A percentile compares a stretch with the other conserved stretches of the same genome.
Conservation (phyloP, 176 grass and related monocot species). For the Hsuehochloa calcarea region DNA sequence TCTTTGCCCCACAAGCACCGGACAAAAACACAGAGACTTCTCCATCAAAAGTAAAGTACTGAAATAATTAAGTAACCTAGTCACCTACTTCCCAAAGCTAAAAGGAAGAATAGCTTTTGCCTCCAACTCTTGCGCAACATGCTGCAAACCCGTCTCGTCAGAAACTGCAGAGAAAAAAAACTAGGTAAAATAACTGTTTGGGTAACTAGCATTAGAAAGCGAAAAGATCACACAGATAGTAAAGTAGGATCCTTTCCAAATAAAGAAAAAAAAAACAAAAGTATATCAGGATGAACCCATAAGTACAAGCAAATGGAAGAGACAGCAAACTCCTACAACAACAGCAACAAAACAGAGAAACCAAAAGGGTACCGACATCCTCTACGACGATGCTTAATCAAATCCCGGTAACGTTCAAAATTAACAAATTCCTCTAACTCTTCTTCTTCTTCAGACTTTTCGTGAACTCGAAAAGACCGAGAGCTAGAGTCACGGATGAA, state of each 20-base stretch:
- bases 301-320: conserved; percentile 24
- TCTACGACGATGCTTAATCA: conserved; percentile 99
- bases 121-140: conserved; percentile 85
- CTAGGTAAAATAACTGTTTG: conserved; percentile 9
- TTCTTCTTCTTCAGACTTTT: conserved; percentile 93
- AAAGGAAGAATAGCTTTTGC: conserved; percentile 71
- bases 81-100: conserved; percentile 71
- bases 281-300: background rate
- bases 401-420: conserved; percentile 99
- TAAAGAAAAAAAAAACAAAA: background rate
- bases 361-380: conserved; percentile 98
- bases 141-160: conserved; percentile 80
- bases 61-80: background rate
- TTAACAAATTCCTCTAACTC: conserved; percentile 99
- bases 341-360: conserved; percentile 51
- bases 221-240: background rate
- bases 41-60: conserved; percentile 17
- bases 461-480: conserved; percentile 58
- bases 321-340: conserved; percentile 30
- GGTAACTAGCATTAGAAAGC: background rate
- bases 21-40: too few relatives aligned
- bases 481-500: conserved; percentile 81
- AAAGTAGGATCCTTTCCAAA: background rate
- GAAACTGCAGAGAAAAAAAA: conserved; percentile 52
- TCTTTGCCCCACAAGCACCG: too few relatives aligned